Evolutionary conservation across 345 rosid species (phyloP).

Genomic region (Salix brachista): DNA sequence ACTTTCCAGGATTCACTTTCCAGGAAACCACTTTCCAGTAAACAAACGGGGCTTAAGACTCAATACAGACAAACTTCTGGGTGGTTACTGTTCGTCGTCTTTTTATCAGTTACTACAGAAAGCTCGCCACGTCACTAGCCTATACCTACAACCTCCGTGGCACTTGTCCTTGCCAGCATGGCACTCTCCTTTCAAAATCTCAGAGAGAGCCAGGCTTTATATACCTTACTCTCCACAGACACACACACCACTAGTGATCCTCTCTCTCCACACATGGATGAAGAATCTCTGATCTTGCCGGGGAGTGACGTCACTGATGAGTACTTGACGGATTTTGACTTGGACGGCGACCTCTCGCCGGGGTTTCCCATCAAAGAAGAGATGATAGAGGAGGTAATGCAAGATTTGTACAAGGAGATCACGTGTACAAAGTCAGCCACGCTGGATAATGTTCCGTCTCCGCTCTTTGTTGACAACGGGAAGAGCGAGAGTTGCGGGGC

Average conservation of each 20-base stretch:
- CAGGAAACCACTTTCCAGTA: too few species aligned
- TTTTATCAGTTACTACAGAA: not conserved
- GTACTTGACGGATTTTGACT: slow-evolving; percentile 19
- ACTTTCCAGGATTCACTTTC: too few species aligned
- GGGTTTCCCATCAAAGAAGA: slow-evolving; percentile 34
- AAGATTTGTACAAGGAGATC: slow-evolving; percentile 45
- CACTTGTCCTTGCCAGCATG: slow-evolving; percentile 18
- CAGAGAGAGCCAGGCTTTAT: not conserved
- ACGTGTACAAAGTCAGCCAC: not conserved
- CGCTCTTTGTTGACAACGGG: not conserved
- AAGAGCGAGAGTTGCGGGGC: slow-evolving; percentile 43
- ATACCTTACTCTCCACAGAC: not conserved
- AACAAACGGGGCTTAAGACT: too few species aligned
- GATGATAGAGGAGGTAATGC: slow-evolving; percentile 43
- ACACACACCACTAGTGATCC: not conserved
- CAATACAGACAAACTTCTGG: not conserved
- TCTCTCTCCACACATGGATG: not conserved
- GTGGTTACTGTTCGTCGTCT: slow-evolving; percentile 3
- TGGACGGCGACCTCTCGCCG: slow-evolving; percentile 25
- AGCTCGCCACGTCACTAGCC: slow-evolving; percentile 22
- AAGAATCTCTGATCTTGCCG: slow-evolving; percentile 8
- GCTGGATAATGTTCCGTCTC: too few species aligned
- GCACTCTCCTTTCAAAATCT: not conserved
- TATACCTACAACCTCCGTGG: slow-evolving; percentile 21
- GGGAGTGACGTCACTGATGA: not conserved